Percentiles rank a stretch among this genome's conserved stretches.
Conservation (phyloP, 257 asterid genomes). For the Penstemon barbatus region DNA sequence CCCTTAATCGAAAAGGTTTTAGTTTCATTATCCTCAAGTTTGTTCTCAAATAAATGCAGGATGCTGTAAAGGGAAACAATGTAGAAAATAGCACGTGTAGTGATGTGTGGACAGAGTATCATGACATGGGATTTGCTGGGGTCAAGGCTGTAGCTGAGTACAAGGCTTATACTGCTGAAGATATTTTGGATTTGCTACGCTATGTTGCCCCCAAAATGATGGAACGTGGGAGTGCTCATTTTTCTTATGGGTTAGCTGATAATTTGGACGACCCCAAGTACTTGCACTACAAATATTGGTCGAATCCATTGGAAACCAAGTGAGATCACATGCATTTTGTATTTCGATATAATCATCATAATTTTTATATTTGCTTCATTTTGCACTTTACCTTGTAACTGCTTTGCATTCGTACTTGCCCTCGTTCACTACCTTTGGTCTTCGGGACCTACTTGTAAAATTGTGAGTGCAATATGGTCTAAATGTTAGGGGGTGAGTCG, state of each 20-base stretch:
- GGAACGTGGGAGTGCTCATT: slow-evolving; percentile 80
- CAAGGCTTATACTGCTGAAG: slow-evolving; percentile 76
- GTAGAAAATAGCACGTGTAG: slow-evolving; percentile 62
- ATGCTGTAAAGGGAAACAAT: slow-evolving; percentile 72
- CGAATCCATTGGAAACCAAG: slow-evolving; percentile 93
- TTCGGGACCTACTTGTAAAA: no score
- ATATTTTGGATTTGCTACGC: slow-evolving; percentile 62
- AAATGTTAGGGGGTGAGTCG: no score
- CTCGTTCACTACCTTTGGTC: no score
- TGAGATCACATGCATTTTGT: slow-evolving; percentile 31
- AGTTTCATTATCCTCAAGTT: not conserved
- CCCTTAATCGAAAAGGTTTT: no score
- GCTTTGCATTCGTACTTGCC: no score
- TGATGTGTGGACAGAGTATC: slow-evolving; percentile 94
- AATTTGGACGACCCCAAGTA: slow-evolving; percentile 84
- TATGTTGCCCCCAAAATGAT: slow-evolving; percentile 88
- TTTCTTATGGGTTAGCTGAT: slow-evolving; percentile 84
- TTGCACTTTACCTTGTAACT: no score
- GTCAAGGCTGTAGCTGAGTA: slow-evolving; percentile 71
- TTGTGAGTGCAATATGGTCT: no score
- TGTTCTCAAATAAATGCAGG: slow-evolving; percentile 47
- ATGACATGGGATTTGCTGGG: slow-evolving; percentile 79
- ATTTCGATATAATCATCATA: slow-evolving; percentile 6
- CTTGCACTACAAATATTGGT: slow-evolving; percentile 80
- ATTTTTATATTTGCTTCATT: not conserved